phyloP scores from a whole-genome alignment of 495 filamentous ascomycete genomes.

The Peziza echinospora region DNA sequence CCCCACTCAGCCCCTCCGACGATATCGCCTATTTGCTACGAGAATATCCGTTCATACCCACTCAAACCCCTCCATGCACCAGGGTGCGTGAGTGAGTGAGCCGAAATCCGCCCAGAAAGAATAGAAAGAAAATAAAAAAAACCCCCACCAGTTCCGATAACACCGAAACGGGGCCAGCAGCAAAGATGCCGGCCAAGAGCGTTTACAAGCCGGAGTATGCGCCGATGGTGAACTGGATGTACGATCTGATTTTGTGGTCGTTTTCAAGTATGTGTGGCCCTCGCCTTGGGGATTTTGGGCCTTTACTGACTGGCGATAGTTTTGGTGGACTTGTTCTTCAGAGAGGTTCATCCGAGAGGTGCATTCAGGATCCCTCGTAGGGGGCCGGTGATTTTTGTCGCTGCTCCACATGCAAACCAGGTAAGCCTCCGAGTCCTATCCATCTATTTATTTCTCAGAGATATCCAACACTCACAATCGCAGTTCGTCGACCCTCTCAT shows the following conservation, averaged over 20 bases:
- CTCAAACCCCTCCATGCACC: too few species aligned
- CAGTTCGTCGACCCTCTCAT: constrained; percentile 91
- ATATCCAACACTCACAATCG: background rate
- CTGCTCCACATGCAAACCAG: constrained; percentile 97
- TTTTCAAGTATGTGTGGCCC: constrained; percentile 28
- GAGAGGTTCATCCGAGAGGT: constrained; percentile 84
- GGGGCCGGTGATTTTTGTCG: constrained; percentile 85
- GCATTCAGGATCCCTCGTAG: constrained; percentile 76
- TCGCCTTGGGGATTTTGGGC: background rate
- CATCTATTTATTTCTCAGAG: background rate
- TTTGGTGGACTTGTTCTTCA: constrained; percentile 85
- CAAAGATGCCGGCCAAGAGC: background rate
- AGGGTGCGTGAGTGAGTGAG: too few species aligned
- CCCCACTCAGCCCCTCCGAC: too few species aligned
- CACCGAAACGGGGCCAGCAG: too few species aligned
- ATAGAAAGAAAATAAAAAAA: too few species aligned
- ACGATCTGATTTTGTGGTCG: constrained; percentile 47
- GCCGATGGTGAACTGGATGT: constrained; percentile 39
- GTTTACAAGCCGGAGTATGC: constrained; percentile 21
- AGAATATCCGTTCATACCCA: too few species aligned
- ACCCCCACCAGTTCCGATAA: too few species aligned
- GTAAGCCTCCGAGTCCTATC: constrained; percentile 24
- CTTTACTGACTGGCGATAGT: constrained; percentile 51
- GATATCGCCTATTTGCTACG: too few species aligned
- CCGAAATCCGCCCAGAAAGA: too few species aligned